Evolutionary conservation across 1,284 basidiomycete genomes (phyloP).

Genomic region (Leucoagaricus sp.): DNA sequence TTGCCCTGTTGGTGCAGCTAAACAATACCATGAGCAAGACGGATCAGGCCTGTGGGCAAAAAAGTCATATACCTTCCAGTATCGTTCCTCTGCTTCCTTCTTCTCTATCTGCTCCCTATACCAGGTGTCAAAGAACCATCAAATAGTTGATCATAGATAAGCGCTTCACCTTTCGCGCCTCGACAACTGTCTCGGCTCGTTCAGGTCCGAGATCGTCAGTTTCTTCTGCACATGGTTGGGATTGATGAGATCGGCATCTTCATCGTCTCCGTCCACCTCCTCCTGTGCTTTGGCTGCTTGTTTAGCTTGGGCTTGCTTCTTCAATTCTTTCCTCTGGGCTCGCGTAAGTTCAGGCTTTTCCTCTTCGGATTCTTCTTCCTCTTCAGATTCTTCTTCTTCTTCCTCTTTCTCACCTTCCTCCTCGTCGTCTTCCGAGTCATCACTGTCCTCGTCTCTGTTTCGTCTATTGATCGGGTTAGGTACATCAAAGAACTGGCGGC

Average conservation of each 20-base stretch:
- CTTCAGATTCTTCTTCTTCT: constrained; percentile 8
- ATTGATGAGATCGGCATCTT: constrained; percentile 65
- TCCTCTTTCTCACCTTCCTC: constrained; percentile 20
- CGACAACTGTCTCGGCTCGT: constrained; percentile 54
- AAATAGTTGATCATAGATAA: constrained; percentile 9
- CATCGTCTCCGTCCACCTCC: constrained; percentile 49
- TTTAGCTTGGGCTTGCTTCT: constrained; percentile 49
- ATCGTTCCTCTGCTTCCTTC: constrained; percentile 82
- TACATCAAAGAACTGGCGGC: not conserved
- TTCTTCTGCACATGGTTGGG: constrained; percentile 71
- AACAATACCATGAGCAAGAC: constrained; percentile 1
- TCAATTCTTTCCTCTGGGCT: constrained; percentile 67
- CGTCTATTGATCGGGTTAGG: not conserved
- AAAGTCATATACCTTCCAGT: constrained; percentile 71
- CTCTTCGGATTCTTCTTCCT: constrained; percentile 27
- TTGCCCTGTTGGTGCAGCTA: constrained; percentile 78
- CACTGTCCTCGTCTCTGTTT: not conserved
- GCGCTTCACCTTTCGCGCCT: constrained; percentile 68
- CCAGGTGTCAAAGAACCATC: not conserved
- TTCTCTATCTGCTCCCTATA: constrained; percentile 86
- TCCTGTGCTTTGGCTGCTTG: constrained; percentile 39
- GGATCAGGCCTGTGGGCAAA: not conserved
- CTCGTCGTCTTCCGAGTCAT: constrained; percentile 8
- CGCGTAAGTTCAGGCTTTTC: constrained; percentile 57
- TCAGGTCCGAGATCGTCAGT: constrained; percentile 64